Percentiles rank a stretch among this genome's conserved stretches.
These are phyloP conservation scores for Saturnispora hagleri DNA, from an alignment of 805 yeast species.

Conservation along the genomic window DNA sequence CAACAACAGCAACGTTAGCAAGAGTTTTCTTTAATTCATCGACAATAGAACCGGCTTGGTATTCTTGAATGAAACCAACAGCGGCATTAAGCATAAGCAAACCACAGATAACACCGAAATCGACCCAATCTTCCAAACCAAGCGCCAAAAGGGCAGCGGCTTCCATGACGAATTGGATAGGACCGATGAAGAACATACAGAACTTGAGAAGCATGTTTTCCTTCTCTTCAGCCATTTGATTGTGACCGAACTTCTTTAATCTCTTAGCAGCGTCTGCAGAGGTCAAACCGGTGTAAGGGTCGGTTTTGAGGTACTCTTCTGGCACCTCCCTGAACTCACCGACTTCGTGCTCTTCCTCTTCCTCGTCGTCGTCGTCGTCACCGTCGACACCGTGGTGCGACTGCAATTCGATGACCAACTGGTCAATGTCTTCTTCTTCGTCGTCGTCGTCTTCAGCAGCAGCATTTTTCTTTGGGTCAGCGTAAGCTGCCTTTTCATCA, in stretches of 20 bases:
- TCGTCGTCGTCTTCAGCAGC: slow-evolving; percentile 29
- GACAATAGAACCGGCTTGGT: slow-evolving; percentile 96
- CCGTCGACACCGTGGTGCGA: slow-evolving; percentile 42
- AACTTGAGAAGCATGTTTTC: slow-evolving; percentile 75
- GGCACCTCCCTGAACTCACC: slow-evolving; percentile 69
- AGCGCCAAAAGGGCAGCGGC: slow-evolving; percentile 94
- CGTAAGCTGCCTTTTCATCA: slow-evolving; percentile 47
- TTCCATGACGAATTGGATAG: slow-evolving; percentile 95
- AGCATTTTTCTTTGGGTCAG: slow-evolving; percentile 32
- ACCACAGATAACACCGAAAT: slow-evolving; percentile 95
- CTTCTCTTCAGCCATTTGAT: slow-evolving; percentile 84
- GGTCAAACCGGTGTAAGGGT: slow-evolving; percentile 66
- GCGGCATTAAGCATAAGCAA: slow-evolving; percentile 76
- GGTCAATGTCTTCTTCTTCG: slow-evolving; percentile 53
- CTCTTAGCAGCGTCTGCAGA: slow-evolving; percentile 70
- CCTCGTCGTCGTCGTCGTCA: slow-evolving; percentile 48
- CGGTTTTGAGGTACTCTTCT: slow-evolving; percentile 76
- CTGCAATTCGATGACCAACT: slow-evolving; percentile 72
- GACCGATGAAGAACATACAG: slow-evolving; percentile 83
- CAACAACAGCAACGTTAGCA: slow-evolving; percentile 81
- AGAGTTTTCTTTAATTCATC: slow-evolving; percentile 92
- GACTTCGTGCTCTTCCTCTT: slow-evolving; percentile 37
- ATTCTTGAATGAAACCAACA: slow-evolving; percentile 96
- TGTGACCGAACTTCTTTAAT: slow-evolving; percentile 83
- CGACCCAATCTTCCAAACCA: slow-evolving; percentile 97